phyloP scores from a whole-genome alignment of 176 grass and related monocot species.

The Juncus inflexus region DNA sequence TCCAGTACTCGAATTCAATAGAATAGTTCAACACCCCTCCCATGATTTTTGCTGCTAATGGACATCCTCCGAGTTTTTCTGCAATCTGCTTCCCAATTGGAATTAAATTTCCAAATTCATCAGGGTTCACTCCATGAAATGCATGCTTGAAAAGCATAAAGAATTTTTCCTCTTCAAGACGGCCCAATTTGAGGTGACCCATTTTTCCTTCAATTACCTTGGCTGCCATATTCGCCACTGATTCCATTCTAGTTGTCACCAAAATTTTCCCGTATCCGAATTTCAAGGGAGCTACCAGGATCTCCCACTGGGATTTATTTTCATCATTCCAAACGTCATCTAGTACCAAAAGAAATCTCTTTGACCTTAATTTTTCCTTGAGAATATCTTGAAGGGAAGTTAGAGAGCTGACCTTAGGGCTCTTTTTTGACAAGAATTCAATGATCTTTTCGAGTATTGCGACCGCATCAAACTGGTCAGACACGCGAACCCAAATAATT shows the following conservation, averaged over 20 bases:
- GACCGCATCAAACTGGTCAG: slow-evolving; percentile 16
- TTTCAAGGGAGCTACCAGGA: slow-evolving; percentile 37
- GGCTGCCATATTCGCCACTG: slow-evolving; percentile 18
- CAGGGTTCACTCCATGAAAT: slow-evolving; percentile 19
- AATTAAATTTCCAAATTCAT: slow-evolving; percentile 12
- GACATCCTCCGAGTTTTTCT: slow-evolving; percentile 33
- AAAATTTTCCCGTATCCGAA: slow-evolving; percentile 25
- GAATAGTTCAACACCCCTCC: slow-evolving; percentile 27
- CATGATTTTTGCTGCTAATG: slow-evolving; percentile 45
- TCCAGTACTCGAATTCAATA: slow-evolving; percentile 20
- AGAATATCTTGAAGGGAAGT: slow-evolving; percentile 23
- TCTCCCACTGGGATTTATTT: slow-evolving; percentile 25
- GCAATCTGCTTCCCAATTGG: slow-evolving; percentile 27
- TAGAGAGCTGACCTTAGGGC: background rate
- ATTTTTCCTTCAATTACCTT: slow-evolving; percentile 11
- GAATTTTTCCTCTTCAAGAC: slow-evolving; percentile 29
- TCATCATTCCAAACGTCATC: slow-evolving; percentile 50
- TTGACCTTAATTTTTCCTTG: background rate
- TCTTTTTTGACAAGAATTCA: background rate
- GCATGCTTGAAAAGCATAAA: slow-evolving; percentile 28
- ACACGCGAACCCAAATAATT: slow-evolving; percentile 16
- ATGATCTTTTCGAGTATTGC: slow-evolving; percentile 10
- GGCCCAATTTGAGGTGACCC: slow-evolving; percentile 19
- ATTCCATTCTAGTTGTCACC: slow-evolving; percentile 33
- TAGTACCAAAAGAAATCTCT: slow-evolving; percentile 32